Conservation (phyloP, 2,329 filamentous ascomycete species). For the Penicillium palitans region DNA sequence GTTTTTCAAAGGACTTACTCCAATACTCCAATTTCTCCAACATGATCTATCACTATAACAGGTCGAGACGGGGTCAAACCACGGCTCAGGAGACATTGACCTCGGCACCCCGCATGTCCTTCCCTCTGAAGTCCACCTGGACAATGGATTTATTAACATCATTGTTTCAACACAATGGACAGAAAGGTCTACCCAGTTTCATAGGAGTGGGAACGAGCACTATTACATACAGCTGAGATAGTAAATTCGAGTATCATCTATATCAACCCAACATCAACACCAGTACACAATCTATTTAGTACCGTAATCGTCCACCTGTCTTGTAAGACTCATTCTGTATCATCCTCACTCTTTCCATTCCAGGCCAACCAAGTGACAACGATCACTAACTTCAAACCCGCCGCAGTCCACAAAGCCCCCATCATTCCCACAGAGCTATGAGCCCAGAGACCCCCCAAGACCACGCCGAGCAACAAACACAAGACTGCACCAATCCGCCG, state of each 20-base stretch:
- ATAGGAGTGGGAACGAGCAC: neutral
- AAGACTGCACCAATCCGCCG: slow-evolving; percentile 53
- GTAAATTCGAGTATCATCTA: neutral
- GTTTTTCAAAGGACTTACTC: neutral
- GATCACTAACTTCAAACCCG: slow-evolving; percentile 57
- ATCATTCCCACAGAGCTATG: slow-evolving; percentile 53
- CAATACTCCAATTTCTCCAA: slow-evolving; percentile 7
- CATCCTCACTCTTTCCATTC: slow-evolving; percentile 47
- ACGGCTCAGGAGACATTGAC: neutral
- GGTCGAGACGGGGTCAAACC: neutral
- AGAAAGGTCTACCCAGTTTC: neutral
- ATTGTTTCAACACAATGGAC: neutral
- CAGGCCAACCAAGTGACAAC: slow-evolving; percentile 62
- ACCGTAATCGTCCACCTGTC: too few relatives aligned
- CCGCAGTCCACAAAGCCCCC: slow-evolving; percentile 62
- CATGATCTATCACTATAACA: neutral
- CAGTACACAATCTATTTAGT: neutral
- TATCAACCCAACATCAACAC: neutral
- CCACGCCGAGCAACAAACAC: slow-evolving; percentile 54
- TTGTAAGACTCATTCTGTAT: neutral
- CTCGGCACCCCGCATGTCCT: neutral
- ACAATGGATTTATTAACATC: too few relatives aligned
- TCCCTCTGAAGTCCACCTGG: neutral
- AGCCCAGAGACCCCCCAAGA: slow-evolving; percentile 57
- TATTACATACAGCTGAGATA: too few relatives aligned